A percentile compares a stretch with the other conserved stretches of the same genome.
phyloP scores from a whole-genome alignment of 2,329 filamentous ascomycete genomes.

The Orbilia brochopaga region DNA sequence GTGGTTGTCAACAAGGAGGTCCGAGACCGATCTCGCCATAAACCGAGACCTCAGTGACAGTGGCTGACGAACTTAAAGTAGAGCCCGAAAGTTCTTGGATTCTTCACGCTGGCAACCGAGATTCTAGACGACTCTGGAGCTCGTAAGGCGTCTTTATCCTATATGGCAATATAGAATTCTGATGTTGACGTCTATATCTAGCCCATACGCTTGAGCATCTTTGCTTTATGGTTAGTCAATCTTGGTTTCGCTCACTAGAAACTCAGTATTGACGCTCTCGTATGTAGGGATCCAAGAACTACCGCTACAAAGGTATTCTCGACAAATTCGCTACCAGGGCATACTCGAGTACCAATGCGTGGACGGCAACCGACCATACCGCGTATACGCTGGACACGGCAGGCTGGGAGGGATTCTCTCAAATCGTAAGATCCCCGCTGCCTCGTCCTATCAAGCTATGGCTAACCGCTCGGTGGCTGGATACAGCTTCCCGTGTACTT shows the following conservation, averaged over 20 bases:
- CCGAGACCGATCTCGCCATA: neutral
- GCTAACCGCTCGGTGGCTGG: neutral
- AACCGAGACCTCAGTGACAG: neutral
- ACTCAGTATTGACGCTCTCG: neutral
- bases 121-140: slow-evolving; percentile 97
- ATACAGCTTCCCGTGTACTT: slow-evolving; percentile 79
- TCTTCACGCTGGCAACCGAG: slow-evolving; percentile 94
- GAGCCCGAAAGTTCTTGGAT: slow-evolving; percentile 89
- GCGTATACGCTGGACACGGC: slow-evolving; percentile 94
- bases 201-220: slow-evolving; percentile 64
- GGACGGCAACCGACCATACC: slow-evolving; percentile 95
- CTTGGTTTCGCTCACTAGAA: neutral
- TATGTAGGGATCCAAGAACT: slow-evolving; percentile 85
- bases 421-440: slow-evolving; percentile 64
- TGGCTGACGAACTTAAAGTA: slow-evolving; percentile 27
- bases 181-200: slow-evolving; percentile 40
- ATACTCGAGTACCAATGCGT: slow-evolving; percentile 94
- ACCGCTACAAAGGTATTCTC: slow-evolving; percentile 91
- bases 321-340: slow-evolving; percentile 92
- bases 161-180: neutral
- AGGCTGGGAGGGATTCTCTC: slow-evolving; percentile 94
- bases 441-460: neutral
- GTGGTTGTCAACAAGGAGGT: slow-evolving; percentile 86
- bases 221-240: slow-evolving; percentile 60
- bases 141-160: slow-evolving; percentile 58